These are phyloP conservation scores for Ustilago tritici DNA, from an alignment of 1,284 basidiomycete species.

Conservation along the genomic window DNA sequence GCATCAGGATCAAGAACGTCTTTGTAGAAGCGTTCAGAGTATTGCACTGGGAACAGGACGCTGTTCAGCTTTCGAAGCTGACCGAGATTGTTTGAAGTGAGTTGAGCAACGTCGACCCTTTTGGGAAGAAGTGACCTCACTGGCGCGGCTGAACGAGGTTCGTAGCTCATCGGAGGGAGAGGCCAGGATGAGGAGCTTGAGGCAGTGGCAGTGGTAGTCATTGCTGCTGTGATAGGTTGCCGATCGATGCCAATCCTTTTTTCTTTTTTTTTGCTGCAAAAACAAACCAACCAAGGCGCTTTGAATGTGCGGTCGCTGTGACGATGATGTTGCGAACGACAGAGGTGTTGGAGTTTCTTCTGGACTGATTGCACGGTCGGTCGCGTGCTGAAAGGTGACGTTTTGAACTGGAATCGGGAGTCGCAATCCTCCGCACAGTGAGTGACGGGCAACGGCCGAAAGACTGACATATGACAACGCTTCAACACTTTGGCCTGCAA, in stretches of 20 bases:
- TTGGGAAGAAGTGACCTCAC: constrained; percentile 42
- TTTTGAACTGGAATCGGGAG: neutral
- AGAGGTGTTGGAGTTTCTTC: constrained; percentile 4
- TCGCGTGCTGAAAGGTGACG: constrained; percentile 15
- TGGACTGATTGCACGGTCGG: neutral
- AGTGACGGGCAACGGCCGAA: constrained; percentile 18
- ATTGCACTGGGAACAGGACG: constrained; percentile 66
- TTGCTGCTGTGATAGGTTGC: constrained; percentile 10
- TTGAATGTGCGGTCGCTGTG: neutral
- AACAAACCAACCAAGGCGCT: neutral
- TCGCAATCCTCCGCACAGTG: neutral
- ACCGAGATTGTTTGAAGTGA: constrained; percentile 68
- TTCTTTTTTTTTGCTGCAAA: no score
- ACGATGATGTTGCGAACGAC: neutral
- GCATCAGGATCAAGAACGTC: constrained; percentile 59
- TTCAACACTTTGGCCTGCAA: neutral
- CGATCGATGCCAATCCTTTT: neutral
- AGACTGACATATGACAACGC: neutral
- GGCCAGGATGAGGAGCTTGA: constrained; percentile 30
- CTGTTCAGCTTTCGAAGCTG: constrained; percentile 67
- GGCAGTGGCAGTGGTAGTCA: constrained; percentile 21
- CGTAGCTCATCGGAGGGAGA: constrained; percentile 54
- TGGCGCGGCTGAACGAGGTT: constrained; percentile 45
- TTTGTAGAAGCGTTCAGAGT: constrained; percentile 65
- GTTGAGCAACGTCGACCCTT: constrained; percentile 53